Conservation (phyloP, 805 yeast species). For the Candida taoyuanica region DNA sequence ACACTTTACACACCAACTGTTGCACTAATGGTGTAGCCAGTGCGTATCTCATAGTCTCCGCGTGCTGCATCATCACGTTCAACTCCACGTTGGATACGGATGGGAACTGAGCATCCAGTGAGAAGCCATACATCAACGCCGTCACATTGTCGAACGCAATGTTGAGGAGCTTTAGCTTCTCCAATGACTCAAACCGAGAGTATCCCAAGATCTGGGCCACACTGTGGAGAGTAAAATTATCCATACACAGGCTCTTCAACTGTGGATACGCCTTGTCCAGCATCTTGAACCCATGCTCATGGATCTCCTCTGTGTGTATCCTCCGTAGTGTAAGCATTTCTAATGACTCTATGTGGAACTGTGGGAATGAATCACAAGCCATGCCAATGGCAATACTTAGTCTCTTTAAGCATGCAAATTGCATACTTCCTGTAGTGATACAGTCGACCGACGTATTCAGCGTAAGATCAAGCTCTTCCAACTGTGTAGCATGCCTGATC, state of each 20-base stretch:
- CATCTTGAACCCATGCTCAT: too few species aligned
- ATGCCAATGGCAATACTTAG: slow-evolving; percentile 1
- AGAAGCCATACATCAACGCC: neutral
- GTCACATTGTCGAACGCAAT: neutral
- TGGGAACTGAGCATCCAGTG: slow-evolving; percentile 3
- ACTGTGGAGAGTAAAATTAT: neutral
- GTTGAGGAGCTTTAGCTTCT: slow-evolving; percentile 4
- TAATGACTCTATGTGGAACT: slow-evolving; percentile 6
- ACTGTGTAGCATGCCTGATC: neutral
- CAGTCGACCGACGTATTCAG: neutral
- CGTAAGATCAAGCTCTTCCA: slow-evolving; percentile 3
- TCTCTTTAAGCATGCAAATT: slow-evolving; percentile 5
- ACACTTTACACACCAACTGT: slow-evolving; percentile 4
- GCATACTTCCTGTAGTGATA: neutral
- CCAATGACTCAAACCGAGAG: neutral
- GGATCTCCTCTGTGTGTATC: neutral
- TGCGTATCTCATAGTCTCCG: neutral
- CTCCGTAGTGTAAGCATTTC: slow-evolving; percentile 2
- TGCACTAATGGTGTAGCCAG: slow-evolving; percentile 3
- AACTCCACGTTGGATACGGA: slow-evolving; percentile 1
- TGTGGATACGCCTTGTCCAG: slow-evolving; percentile 3
- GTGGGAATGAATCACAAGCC: slow-evolving; percentile 6
- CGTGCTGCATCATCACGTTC: neutral
- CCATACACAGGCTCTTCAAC: slow-evolving; percentile 5
- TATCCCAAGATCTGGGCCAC: slow-evolving; percentile 1